Percentiles rank a stretch among this genome's conserved stretches.
Conservation (phyloP, 23 red algal genomes). For the Gracilaria caudata region DNA sequence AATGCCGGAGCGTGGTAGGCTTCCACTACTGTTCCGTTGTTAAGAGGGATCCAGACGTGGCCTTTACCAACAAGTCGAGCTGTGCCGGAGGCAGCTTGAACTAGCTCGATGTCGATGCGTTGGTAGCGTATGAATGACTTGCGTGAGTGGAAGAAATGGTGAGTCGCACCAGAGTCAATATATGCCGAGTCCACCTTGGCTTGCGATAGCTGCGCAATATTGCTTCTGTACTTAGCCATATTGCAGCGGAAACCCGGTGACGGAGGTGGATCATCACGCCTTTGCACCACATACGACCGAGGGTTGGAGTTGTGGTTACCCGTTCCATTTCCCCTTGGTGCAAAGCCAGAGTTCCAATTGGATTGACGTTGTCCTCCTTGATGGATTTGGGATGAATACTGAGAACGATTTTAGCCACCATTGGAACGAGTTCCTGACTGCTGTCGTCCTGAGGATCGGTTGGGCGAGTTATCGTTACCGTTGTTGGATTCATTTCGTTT, state of each 20-base stretch:
- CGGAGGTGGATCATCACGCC: not conserved
- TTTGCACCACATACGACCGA: not conserved
- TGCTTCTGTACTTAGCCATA: not conserved
- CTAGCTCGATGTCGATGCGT: not conserved
- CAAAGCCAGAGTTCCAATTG: not conserved
- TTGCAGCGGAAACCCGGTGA: not conserved
- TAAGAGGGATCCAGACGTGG: slow-evolving; percentile 3
- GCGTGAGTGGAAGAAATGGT: slow-evolving; percentile 38
- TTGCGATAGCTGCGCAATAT: not conserved
- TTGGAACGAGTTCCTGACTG: not conserved
- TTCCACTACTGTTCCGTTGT: slow-evolving; percentile 2
- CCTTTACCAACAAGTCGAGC: slow-evolving; percentile 20
- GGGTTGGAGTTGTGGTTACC: not conserved
- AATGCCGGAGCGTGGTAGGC: slow-evolving; percentile 15
- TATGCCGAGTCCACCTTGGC: not conserved
- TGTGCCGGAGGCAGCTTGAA: slow-evolving; percentile 14
- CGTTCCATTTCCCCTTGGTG: not conserved
- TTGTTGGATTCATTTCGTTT: not conserved
- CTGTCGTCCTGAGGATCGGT: not conserved
- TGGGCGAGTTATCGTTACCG: not conserved
- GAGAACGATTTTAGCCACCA: not conserved
- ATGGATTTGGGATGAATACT: not conserved
- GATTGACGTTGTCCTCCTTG: not conserved
- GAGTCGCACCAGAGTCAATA: slow-evolving; percentile 43
- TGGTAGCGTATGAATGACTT: slow-evolving; percentile 15